Evolutionary conservation across 2,329 filamentous ascomycete genomes (phyloP), one percentile per base, ranked within the genome.

Genomic region (Trichoderma koningiopsis): DNA sequence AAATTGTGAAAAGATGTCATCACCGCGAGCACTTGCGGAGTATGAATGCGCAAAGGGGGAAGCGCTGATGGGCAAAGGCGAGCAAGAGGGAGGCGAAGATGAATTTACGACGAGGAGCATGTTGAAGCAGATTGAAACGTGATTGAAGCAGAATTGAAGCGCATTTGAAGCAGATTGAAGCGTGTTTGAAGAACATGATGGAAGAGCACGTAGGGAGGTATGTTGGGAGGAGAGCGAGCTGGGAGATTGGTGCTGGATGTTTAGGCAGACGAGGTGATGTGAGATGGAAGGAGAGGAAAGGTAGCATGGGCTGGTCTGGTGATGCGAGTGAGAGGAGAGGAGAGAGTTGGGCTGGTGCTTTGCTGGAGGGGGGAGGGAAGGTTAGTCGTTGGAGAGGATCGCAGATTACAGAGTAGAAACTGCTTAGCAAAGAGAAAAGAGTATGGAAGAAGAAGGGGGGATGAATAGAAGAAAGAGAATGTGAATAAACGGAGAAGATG

Each of bases 1-100:
- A 13, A 24, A 35, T 35, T 55, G 65, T 68, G 65, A 68, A 68
- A 33, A 61, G 57, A 19, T 68, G 31, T 68, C 65, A 68, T 68
- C 65, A 68, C 27, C 16, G 65, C 11, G 57, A 68, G 65, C 43
- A 57, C 16, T 43, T 65, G 58, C 35, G 62, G 62, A 31, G 35
- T 52, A 37, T 37, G 24, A 57, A 57, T 33, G 35, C 52, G 24
- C 8, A 43, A 8, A 19, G 35, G 62, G 62, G 37, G 19, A 43
- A 52, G 53, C 27, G 31, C 16, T 22, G 19, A 49, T 35, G 52
- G 61, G 29, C 1, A 63, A 8, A 64, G 14, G 14, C n/a, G 16
- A 56, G 43, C 31, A 8, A 49, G 27, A 29, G 40, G 22, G 22
- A 31, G 49, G 22, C 3, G 37, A 22, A 56, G 53, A 10, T 33